These are phyloP conservation scores for Laetiporus sulphureus DNA, from an alignment of 1,284 basidiomycete species.

Conservation along the genomic window DNA sequence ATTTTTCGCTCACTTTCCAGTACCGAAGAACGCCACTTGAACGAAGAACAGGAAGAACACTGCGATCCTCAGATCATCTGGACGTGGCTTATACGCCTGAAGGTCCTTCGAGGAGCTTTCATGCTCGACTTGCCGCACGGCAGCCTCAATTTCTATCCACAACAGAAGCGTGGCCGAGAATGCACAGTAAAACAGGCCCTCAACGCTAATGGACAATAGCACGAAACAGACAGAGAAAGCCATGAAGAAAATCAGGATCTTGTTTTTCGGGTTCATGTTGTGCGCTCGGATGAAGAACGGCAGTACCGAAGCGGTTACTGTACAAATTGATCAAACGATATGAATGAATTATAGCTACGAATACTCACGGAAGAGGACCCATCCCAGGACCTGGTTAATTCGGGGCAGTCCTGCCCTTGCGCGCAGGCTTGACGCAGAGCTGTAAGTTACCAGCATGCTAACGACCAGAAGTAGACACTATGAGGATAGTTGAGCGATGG, in stretches of 20 bases:
- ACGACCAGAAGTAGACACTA: conserved; percentile 37
- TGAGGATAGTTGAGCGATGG: neutral
- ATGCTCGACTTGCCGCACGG: conserved; percentile 26
- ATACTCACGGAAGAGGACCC: conserved; percentile 57
- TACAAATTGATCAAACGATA: neutral
- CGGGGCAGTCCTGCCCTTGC: conserved; percentile 64
- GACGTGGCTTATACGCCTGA: conserved; percentile 39
- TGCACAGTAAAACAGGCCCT: conserved; percentile 74
- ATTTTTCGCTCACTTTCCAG: conserved; percentile 70
- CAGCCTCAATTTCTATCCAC: conserved; percentile 68
- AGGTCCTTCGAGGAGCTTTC: conserved; percentile 2
- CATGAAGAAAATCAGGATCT: conserved; percentile 57
- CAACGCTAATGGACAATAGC: conserved; percentile 77
- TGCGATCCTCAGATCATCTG: conserved; percentile 68
- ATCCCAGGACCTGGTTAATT: conserved; percentile 57
- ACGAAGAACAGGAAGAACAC: conserved; percentile 85
- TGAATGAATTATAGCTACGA: neutral
- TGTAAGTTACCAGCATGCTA: conserved; percentile 45
- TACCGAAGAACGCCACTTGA: conserved; percentile 86
- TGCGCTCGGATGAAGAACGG: conserved; percentile 37
- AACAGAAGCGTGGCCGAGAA: conserved; percentile 58
- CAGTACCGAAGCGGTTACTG: conserved; percentile 42
- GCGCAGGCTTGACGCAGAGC: conserved; percentile 55
- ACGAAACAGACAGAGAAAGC: conserved; percentile 76
- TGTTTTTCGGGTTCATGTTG: conserved; percentile 36